Conservation (phyloP, 108 stramenopile genomes). For the Skeletonema grethae region DNA sequence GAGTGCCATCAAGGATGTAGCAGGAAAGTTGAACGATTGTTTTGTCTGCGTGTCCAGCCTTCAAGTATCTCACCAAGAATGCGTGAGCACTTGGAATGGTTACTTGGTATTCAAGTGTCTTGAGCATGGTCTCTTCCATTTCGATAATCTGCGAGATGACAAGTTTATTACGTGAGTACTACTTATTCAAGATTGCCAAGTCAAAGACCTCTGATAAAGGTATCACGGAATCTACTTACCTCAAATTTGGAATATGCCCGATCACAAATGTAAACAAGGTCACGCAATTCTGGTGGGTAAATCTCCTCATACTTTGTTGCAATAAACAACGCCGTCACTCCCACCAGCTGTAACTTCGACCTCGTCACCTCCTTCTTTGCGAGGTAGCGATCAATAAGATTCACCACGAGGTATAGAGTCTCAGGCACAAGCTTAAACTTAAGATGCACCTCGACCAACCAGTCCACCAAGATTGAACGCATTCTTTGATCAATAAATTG, state of each 20-base stretch:
- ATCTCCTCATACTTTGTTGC: conserved; percentile 99
- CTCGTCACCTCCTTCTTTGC: conserved; percentile 68
- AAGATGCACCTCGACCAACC: conserved; percentile 98
- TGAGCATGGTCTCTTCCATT: conserved; percentile 91
- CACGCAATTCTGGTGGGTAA: conserved; percentile 95
- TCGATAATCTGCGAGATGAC: conserved; percentile 71
- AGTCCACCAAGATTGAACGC: conserved; percentile 97
- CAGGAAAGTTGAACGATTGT: conserved; percentile 84
- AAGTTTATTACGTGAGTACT: not conserved
- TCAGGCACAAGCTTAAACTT: conserved; percentile 98
- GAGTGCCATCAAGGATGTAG: conserved; percentile 88
- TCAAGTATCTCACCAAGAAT: conserved; percentile 91
- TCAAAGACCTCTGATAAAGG: not conserved
- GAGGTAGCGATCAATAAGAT: conserved; percentile 97
- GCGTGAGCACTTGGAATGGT: conserved; percentile 91
- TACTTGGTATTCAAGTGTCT: conserved; percentile 81
- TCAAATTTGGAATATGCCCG: conserved; percentile 90
- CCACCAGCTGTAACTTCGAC: conserved; percentile 95
- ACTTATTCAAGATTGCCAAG: not conserved
- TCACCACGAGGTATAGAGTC: conserved; percentile 96
- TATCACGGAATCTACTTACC: conserved; percentile 22
- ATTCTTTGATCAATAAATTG: conserved; percentile 91
- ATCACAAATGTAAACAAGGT: conserved; percentile 98
- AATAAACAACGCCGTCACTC: conserved; percentile 94
- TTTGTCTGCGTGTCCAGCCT: conserved; percentile 87